A percentile compares a stretch with the other conserved stretches of the same genome.
phyloP scores from a whole-genome alignment of 768 basidiomycete genomes.

The Hygrocybe coccinea region DNA sequence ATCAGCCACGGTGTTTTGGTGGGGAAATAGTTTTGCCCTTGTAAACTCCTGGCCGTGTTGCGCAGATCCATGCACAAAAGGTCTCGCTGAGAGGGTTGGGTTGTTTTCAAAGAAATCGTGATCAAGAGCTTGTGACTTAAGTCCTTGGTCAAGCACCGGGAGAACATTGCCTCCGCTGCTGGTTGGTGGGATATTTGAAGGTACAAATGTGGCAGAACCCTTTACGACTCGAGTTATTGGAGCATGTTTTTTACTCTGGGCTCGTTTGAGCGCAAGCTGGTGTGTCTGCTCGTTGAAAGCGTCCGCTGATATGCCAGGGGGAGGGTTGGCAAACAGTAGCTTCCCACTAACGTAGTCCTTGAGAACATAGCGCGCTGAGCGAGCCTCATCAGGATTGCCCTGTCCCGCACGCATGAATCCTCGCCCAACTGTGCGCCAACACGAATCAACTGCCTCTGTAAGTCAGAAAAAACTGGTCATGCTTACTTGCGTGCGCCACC shows the following conservation, averaged over 20 bases:
- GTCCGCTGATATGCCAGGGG: conserved; percentile 62
- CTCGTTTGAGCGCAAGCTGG: conserved; percentile 51
- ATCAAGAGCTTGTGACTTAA: conserved; percentile 69
- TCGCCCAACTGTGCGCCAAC: conserved; percentile 63
- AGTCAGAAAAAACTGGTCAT: conserved; percentile 16
- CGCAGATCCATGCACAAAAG: conserved; percentile 58
- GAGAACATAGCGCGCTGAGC: conserved; percentile 84
- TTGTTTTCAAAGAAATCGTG: conserved; percentile 72
- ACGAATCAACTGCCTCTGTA: neutral
- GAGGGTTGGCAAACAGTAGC: conserved; percentile 83
- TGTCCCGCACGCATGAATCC: conserved; percentile 91
- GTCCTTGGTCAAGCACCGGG: conserved; percentile 33
- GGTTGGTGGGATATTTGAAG: conserved; percentile 29
- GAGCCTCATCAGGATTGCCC: conserved; percentile 96
- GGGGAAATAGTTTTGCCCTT: conserved; percentile 67
- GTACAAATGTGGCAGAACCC: conserved; percentile 77
- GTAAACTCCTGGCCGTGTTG: conserved; percentile 57
- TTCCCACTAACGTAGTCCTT: conserved; percentile 98
- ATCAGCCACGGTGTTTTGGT: conserved; percentile 74
- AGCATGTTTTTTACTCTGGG: conserved; percentile 79
- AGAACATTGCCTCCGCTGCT: conserved; percentile 21
- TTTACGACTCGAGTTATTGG: conserved; percentile 83
- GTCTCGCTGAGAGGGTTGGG: conserved; percentile 46
- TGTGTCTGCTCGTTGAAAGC: conserved; percentile 74
- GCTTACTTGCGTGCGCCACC: conserved; percentile 86